A percentile compares a stretch with the other conserved stretches of the same genome.
phyloP scores from a whole-genome alignment of 2,329 filamentous ascomycete genomes.

The Pseudogymnoascus sp. region DNA sequence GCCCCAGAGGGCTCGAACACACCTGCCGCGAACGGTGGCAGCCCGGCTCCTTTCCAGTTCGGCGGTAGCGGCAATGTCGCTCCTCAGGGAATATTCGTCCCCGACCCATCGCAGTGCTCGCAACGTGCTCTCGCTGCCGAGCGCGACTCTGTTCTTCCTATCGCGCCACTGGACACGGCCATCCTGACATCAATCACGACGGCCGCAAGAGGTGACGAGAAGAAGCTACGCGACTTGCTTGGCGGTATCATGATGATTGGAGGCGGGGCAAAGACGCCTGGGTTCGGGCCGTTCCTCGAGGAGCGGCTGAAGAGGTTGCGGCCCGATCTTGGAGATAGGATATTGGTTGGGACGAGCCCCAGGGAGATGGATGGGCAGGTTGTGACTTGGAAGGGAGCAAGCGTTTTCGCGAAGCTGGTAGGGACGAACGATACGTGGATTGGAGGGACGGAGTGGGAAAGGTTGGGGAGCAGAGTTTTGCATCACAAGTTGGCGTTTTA shows the following conservation, averaged over 20 bases:
- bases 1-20: slow-evolving; percentile 69
- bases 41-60: slow-evolving; percentile 21
- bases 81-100: slow-evolving; percentile 33
- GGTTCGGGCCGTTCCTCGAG: slow-evolving; percentile 76
- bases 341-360: slow-evolving; percentile 62
- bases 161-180: slow-evolving; percentile 77
- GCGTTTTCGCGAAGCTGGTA: slow-evolving; percentile 84
- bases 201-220: slow-evolving; percentile 80
- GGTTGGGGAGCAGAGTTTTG: slow-evolving; percentile 70
- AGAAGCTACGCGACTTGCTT: slow-evolving; percentile 83
- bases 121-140: slow-evolving; percentile 51
- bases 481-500: slow-evolving; percentile 62
- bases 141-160: slow-evolving; percentile 72
- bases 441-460: slow-evolving; percentile 76
- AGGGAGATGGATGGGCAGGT: slow-evolving; percentile 94
- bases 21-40: slow-evolving; percentile 40
- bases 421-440: slow-evolving; percentile 94
- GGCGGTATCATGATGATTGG: slow-evolving; percentile 87
- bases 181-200: slow-evolving; percentile 85
- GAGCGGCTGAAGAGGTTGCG: slow-evolving; percentile 64
- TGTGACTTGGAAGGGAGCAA: slow-evolving; percentile 96
- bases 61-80: slow-evolving; percentile 23
- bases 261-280: slow-evolving; percentile 71
- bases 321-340: slow-evolving; percentile 51
- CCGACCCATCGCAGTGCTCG: slow-evolving; percentile 34